phyloP scores from a whole-genome alignment of 495 filamentous ascomycete genomes.

The Aspergillus baeticus region DNA sequence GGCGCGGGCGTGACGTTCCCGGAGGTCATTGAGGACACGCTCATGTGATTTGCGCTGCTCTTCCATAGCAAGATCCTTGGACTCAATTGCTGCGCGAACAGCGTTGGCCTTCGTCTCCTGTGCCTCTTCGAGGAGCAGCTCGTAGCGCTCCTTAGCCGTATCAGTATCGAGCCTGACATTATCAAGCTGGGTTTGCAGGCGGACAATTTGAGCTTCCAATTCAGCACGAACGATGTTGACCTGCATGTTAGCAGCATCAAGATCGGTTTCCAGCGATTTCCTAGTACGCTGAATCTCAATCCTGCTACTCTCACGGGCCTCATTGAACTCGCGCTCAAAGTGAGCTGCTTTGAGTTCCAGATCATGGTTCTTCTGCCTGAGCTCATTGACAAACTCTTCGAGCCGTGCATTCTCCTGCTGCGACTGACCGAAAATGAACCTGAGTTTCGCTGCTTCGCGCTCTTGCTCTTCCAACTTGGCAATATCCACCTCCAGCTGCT shows the following conservation, averaged over 20 bases:
- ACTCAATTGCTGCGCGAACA: slow-evolving; percentile 54
- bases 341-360: slow-evolving; percentile 59
- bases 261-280: slow-evolving; percentile 72
- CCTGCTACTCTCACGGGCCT: slow-evolving; percentile 72
- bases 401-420: slow-evolving; percentile 58
- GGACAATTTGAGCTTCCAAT: slow-evolving; percentile 68
- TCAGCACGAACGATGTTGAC: slow-evolving; percentile 76
- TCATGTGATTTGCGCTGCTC: slow-evolving; percentile 71
- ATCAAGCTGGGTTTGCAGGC: slow-evolving; percentile 68
- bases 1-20: slow-evolving; percentile 69
- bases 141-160: slow-evolving; percentile 67
- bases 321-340: slow-evolving; percentile 79
- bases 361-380: slow-evolving; percentile 68
- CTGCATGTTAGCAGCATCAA: slow-evolving; percentile 78
- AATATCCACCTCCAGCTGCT: slow-evolving; percentile 79
- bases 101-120: slow-evolving; percentile 50
- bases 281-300: slow-evolving; percentile 77
- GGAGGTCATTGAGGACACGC: slow-evolving; percentile 60
- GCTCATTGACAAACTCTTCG: slow-evolving; percentile 59
- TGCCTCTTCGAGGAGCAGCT: slow-evolving; percentile 76
- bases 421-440: slow-evolving; percentile 54
- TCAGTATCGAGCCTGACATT: slow-evolving; percentile 70
- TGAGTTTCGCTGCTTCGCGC: slow-evolving; percentile 59
- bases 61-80: slow-evolving; percentile 62
- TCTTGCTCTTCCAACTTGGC: slow-evolving; percentile 73